phyloP scores from a whole-genome alignment of 2,329 filamentous ascomycete genomes.

The Coniochaeta ligniaria region DNA sequence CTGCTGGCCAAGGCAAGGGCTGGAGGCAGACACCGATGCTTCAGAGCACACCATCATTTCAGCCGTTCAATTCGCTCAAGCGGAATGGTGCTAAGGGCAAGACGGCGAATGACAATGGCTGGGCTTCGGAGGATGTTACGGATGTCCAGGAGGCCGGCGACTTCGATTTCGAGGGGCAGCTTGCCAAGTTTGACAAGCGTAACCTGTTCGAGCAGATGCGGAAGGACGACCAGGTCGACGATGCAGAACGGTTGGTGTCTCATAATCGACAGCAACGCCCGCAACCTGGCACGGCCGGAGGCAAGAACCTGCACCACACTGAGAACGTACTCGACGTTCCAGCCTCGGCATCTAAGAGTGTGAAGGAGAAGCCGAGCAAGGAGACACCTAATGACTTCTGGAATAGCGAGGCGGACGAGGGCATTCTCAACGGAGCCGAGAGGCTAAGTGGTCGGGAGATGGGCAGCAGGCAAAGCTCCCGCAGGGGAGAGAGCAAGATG shows the following conservation, averaged over 20 bases:
- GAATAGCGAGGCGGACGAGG: constrained; percentile 70
- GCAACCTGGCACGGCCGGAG: constrained; percentile 65
- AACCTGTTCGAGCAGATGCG: constrained; percentile 87
- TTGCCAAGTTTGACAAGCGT: constrained; percentile 93
- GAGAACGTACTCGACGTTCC: constrained; percentile 80
- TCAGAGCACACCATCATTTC: constrained; percentile 54
- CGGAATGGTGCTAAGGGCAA: constrained; percentile 41
- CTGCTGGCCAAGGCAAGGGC: constrained; percentile 37
- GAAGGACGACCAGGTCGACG: constrained; percentile 81
- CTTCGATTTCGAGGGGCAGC: constrained; percentile 84
- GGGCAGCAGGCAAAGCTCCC: constrained; percentile 41
- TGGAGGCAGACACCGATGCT: constrained; percentile 55
- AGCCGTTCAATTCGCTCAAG: constrained; percentile 55
- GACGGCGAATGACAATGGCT: constrained; percentile 61
- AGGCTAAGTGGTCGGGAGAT: constrained; percentile 41
- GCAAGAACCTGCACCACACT: constrained; percentile 85
- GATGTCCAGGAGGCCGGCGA: constrained; percentile 91
- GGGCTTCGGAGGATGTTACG: constrained; percentile 93
- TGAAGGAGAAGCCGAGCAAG: constrained; percentile 18
- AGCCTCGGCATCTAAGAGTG: constrained; percentile 24
- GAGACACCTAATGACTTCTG: constrained; percentile 48
- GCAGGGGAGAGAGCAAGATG: constrained; percentile 46
- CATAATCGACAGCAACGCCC: constrained; percentile 65
- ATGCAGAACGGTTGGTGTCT: constrained; percentile 81
- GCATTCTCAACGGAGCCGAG: constrained; percentile 35